A percentile compares a stretch with the other conserved stretches of the same genome.
phyloP scores from a whole-genome alignment of 225 moss, liverwort and hornwort genomes.

The Marchantia paleacea region DNA sequence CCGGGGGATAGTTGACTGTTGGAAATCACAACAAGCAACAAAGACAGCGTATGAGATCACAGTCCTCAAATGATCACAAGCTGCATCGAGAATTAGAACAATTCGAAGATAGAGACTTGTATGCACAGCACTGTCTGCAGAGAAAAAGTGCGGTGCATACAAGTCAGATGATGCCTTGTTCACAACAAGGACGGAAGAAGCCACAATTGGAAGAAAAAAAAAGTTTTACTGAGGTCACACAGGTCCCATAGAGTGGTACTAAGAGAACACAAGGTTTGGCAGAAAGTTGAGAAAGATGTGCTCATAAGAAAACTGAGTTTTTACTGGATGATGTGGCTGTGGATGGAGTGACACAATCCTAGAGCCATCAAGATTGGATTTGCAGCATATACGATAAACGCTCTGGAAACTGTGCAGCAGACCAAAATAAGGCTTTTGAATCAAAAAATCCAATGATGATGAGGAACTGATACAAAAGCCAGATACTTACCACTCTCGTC shows the following conservation, averaged over 20 bases:
- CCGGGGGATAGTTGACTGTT: slow-evolving; percentile 63
- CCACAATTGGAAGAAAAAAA: neutral
- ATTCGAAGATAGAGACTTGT: no score
- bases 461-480: neutral
- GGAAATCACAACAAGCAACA: neutral
- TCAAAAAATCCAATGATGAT: neutral
- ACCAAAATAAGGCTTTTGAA: neutral
- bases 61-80: neutral
- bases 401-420: no score
- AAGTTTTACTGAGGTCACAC: neutral
- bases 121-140: no score
- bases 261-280: no score
- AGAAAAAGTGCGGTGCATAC: neutral
- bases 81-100: neutral
- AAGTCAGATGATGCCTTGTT: neutral
- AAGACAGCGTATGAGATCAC: neutral
- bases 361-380: no score
- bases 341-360: no score
- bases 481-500: slow-evolving; percentile 55
- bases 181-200: no score
- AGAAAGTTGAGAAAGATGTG: no score
- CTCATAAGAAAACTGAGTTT: no score
- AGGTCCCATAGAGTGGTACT: neutral
- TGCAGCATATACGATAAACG: neutral
- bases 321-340: no score